Percentiles rank a stretch among this genome's conserved stretches.
Conservation (phyloP, 495 filamentous ascomycete genomes). For the Hyphodiscus hymeniophilus region DNA sequence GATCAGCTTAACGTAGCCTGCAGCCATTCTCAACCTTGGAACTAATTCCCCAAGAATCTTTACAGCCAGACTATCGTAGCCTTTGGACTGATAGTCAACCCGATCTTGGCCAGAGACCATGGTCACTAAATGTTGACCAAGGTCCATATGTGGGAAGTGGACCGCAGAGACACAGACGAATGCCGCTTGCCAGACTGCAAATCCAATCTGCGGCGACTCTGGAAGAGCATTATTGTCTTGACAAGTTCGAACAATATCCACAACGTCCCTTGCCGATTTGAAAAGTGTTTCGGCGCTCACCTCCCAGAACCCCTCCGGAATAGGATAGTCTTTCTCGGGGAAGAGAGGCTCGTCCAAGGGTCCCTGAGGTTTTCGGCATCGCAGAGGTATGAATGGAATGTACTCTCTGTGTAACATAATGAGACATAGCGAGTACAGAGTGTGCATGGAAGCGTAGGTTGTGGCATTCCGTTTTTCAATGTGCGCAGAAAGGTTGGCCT, state of each 20-base stretch:
- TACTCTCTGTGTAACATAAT: slow-evolving; percentile 79
- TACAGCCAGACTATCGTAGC: slow-evolving; percentile 30
- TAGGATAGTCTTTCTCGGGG: slow-evolving; percentile 40
- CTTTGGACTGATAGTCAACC: slow-evolving; percentile 15
- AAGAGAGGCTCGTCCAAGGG: slow-evolving; percentile 67
- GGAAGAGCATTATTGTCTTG: slow-evolving; percentile 61
- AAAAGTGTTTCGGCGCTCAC: slow-evolving; percentile 68
- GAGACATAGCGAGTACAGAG: slow-evolving; percentile 64
- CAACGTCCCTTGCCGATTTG: slow-evolving; percentile 61
- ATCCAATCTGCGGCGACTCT: slow-evolving; percentile 73
- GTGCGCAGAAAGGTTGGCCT: slow-evolving; percentile 71
- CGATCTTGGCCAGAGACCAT: slow-evolving; percentile 11
- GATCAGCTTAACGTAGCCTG: slow-evolving; percentile 62
- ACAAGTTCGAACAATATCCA: slow-evolving; percentile 67
- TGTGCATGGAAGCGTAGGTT: slow-evolving; percentile 69
- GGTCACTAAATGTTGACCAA: slow-evolving; percentile 48
- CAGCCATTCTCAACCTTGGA: slow-evolving; percentile 58
- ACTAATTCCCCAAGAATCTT: slow-evolving; percentile 51
- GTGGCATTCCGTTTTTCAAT: slow-evolving; percentile 68
- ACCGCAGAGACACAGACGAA: slow-evolving; percentile 61
- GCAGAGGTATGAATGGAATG: slow-evolving; percentile 72
- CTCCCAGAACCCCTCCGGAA: slow-evolving; percentile 60
- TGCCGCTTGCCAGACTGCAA: slow-evolving; percentile 74
- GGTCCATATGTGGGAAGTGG: slow-evolving; percentile 75
- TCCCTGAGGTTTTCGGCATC: slow-evolving; percentile 57